Evolutionary conservation across 1,284 basidiomycete genomes (phyloP), one percentile per base, ranked within the genome.

Genomic region (Cryptococcus sp.): DNA sequence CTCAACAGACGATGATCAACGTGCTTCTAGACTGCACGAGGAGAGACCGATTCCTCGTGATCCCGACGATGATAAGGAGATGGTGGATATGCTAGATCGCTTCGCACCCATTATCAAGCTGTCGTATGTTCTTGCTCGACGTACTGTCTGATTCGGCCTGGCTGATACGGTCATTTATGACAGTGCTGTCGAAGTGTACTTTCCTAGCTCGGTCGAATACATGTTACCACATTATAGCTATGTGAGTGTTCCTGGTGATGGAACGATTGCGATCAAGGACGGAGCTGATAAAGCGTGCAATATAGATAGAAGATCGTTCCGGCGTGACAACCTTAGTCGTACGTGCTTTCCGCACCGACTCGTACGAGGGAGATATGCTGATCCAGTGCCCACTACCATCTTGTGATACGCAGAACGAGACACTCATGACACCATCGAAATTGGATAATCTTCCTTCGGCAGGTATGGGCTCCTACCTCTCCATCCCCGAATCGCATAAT

Each of bases 41-140:
- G 13, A 35, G 8, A 35, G 31, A 35, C 31, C 31, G 31, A 10
- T 8, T 2, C 19, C 40, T 23, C 23, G n/a, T 3, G 35, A 19
- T 35, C 31, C 31, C 3, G 54, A 55, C 19, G 38, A 55, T 13
- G 23, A 59, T 46, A 46, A 56, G 27, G 61, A 53, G 41, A 75
- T 77, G 65, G 59, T 60, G 15, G 65, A 60, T 5, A 60, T 78
- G 40, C 53, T 78, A 27, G 56, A 71, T 20, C 59, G 64, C 49
- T 76, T 71, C 54, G 74, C 76, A 2, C 76, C 76, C 0, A 56
- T 76, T 11, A 65, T 78, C 59, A 76, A 76, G 61, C 68, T 77
- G 25, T 70, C 72, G 73, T 76, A 49, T 40, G 70, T 62, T 62
- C 10, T 25, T 38, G 10, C n/a, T 20, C 5, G 11, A 11, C 48